These are phyloP conservation scores for Sideroxylon spinosum DNA, from an alignment of 179 eudicot genomes.

Conservation along the genomic window DNA sequence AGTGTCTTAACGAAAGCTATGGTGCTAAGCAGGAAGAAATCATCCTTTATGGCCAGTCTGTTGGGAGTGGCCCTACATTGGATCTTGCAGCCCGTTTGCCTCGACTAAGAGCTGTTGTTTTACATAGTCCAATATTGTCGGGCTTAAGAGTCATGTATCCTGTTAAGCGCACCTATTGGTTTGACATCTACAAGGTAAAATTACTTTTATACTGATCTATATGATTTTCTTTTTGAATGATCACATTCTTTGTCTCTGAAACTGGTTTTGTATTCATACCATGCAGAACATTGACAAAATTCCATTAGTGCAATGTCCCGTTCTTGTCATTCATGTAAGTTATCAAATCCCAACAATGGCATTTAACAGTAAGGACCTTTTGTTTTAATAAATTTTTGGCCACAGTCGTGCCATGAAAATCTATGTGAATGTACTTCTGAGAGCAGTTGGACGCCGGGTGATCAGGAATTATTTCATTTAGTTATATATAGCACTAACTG, in stretches of 20 bases:
- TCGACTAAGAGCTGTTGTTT: slow-evolving; percentile 69
- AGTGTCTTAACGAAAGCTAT: slow-evolving; percentile 80
- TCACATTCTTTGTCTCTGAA: slow-evolving; percentile 15
- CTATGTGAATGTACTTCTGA: background rate
- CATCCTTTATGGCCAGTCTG: slow-evolving; percentile 93
- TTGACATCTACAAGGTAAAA: slow-evolving; percentile 86
- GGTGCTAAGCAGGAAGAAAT: slow-evolving; percentile 89
- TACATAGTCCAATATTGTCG: slow-evolving; percentile 89
- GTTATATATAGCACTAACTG: background rate
- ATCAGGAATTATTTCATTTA: background rate
- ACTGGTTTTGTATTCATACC: slow-evolving; percentile 20
- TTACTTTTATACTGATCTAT: slow-evolving; percentile 9
- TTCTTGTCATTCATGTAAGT: slow-evolving; percentile 92
- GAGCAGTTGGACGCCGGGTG: background rate
- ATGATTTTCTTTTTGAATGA: background rate
- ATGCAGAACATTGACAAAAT: slow-evolving; percentile 96
- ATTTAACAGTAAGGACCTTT: background rate
- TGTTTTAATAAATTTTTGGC: background rate
- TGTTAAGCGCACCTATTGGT: slow-evolving; percentile 92
- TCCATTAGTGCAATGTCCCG: slow-evolving; percentile 77
- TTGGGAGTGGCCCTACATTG: slow-evolving; percentile 95
- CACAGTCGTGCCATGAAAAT: background rate
- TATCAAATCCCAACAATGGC: slow-evolving; percentile 3
- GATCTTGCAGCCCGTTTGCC: slow-evolving; percentile 91
- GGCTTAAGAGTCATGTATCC: slow-evolving; percentile 98